Evolutionary conservation across 345 rosid species (phyloP).

Genomic region (Lumnitzera littorea): DNA sequence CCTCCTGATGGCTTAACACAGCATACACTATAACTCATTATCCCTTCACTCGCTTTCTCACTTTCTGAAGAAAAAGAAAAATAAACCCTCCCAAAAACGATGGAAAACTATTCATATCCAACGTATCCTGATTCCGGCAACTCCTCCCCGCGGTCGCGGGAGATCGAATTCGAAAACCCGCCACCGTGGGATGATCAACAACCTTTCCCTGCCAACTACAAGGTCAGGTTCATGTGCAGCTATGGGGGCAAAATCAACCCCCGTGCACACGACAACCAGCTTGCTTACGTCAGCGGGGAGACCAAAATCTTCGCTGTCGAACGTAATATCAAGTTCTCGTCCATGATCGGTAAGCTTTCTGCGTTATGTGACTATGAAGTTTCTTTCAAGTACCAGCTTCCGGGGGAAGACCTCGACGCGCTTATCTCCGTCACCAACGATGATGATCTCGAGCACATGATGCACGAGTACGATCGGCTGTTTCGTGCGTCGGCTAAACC

Average conservation of each 20-base stretch:
- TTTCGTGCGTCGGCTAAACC: conserved; percentile 62
- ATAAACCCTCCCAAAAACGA: neutral
- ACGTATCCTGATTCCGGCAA: conserved; percentile 83
- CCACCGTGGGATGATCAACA: conserved; percentile 77
- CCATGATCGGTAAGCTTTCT: conserved; percentile 55
- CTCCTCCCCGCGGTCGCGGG: conserved; percentile 94
- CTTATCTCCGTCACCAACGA: conserved; percentile 89
- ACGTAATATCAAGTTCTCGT: conserved; percentile 48
- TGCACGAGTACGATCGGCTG: conserved; percentile 89
- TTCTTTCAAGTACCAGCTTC: conserved; percentile 85
- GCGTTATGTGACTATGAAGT: conserved; percentile 43
- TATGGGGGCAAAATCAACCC: conserved; percentile 95
- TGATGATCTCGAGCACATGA: conserved; percentile 90
- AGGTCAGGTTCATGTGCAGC: conserved; percentile 81
- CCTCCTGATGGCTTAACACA: too few species aligned
- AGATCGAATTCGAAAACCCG: conserved; percentile 75
- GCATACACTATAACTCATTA: too few species aligned
- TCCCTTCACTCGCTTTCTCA: too few species aligned
- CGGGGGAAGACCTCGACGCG: conserved; percentile 94
- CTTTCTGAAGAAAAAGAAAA: too few species aligned
- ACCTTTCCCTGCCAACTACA: conserved; percentile 28
- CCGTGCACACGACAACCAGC: conserved; percentile 88
- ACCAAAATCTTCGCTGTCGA: conserved; percentile 86
- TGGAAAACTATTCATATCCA: conserved; percentile 64
- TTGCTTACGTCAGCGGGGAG: conserved; percentile 78